Evolutionary conservation across 176 grass and related monocot genomes (phyloP), one percentile per base, ranked within the genome.

Genomic region (Thinopyrum elongatum): DNA sequence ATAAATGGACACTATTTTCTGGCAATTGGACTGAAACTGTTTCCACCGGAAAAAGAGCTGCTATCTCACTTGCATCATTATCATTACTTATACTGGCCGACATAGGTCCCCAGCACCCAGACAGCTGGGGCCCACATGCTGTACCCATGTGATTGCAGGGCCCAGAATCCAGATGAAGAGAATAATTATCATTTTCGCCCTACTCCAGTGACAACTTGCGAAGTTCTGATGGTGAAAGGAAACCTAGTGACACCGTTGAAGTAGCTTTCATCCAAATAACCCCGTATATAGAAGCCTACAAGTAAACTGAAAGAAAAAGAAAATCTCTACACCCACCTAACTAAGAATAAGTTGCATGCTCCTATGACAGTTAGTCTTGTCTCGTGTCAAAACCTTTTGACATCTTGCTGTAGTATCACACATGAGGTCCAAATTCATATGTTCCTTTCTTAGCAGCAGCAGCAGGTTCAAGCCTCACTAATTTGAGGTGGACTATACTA

Each of bases 101-200:
- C 83, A 63, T 10, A 23, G 29, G 17, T 42, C 71, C 66, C 26
- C 15, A 73, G 22, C 55, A 80, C 31, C 4, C 57, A 84, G 29
- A 79, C n/a, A 79, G 30, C 12, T 23, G 8, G 29, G 57, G 6
- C 12, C 38, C 5, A 58, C 87, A 31, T 80, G 4, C 73, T 42
- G 23, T 58, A 29, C 6, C 65, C 84, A 83, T 86, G 88, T 83
- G 84, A 66, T 34, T 34, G 74, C 41, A 86, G 49, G 79, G 62
- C 13, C 23, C 65, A 77, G 19, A 84, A 65, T 68, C 79, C 25
- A 65, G 41, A 81, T 10, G 27, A 23, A 85, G 46, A 75, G 74
- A 3, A 76, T 57, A 3, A 55, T 76, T 33, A 19, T 41, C 44
- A 17, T 11, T 14, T 22, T 62, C 70, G n/a, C 57, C 22, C 44